These are phyloP conservation scores for Fusarium pseudoanthophilum DNA, from an alignment of 2,329 filamentous ascomycete genomes.

Conservation along the genomic window DNA sequence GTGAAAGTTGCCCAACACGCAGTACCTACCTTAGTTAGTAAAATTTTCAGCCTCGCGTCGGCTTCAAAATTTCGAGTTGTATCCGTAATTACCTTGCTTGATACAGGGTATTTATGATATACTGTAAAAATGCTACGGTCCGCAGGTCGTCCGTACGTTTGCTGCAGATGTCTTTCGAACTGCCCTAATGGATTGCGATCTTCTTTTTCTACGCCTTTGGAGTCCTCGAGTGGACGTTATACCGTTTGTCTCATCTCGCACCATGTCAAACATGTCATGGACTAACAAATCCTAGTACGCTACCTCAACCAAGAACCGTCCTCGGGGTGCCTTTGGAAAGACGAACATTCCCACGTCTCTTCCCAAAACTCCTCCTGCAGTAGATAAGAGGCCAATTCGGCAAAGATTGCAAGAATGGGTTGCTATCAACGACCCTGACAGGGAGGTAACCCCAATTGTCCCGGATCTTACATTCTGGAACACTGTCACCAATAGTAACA, in stretches of 20 bases:
- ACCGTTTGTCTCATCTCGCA: constrained; percentile 23
- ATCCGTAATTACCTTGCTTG: constrained; percentile 1
- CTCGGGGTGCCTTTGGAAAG: constrained; percentile 13
- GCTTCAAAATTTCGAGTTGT: not conserved
- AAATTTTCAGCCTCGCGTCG: constrained; percentile 41
- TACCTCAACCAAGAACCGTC: constrained; percentile 8
- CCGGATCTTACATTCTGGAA: constrained; percentile 43
- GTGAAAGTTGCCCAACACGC: constrained; percentile 23
- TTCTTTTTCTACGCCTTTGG: not conserved
- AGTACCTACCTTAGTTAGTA: constrained; percentile 8
- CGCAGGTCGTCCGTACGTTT: constrained; percentile 47
- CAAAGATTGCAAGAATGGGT: constrained; percentile 39
- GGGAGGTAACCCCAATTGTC: constrained; percentile 18
- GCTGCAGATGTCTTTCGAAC: constrained; percentile 48
- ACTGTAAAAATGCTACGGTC: constrained; percentile 46
- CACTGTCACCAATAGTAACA: constrained; percentile 47
- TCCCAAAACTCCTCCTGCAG: not conserved
- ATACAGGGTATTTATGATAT: not conserved
- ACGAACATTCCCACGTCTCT: constrained; percentile 32
- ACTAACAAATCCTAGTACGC: constrained; percentile 28
- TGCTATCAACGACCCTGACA: constrained; percentile 7
- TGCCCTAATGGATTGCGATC: constrained; percentile 14
- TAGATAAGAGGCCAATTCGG: constrained; percentile 33
- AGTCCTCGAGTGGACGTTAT: constrained; percentile 12
- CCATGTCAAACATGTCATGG: not conserved